These are phyloP conservation scores for Oldenlandia corymbosa DNA, from an alignment of 257 asterid genomes.

Conservation along the genomic window DNA sequence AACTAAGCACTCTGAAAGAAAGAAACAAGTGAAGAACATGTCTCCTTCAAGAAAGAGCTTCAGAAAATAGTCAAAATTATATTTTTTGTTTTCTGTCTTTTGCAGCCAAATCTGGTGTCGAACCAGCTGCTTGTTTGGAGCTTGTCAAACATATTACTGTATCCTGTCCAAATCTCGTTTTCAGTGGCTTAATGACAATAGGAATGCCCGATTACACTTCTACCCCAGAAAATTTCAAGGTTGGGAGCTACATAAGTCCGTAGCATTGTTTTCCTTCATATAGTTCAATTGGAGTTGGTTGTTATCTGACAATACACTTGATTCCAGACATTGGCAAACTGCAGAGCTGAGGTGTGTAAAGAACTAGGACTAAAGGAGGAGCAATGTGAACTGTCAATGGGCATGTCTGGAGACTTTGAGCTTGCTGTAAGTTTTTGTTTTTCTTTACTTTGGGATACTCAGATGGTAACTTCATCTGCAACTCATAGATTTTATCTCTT, in stretches of 20 bases:
- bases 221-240: constrained; percentile 98
- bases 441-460: not conserved
- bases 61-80: not conserved
- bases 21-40: not conserved
- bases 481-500: not conserved
- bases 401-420: constrained; percentile 98
- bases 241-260: constrained; percentile 14
- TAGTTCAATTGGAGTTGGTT: not conserved
- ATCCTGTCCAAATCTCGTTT: constrained; percentile 79
- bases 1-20: not conserved
- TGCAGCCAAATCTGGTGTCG: constrained; percentile 90
- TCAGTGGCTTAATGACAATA: constrained; percentile 91
- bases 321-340: constrained; percentile 63
- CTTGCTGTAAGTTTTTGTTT: constrained; percentile 69
- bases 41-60: not conserved
- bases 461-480: not conserved
- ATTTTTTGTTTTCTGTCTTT: constrained; percentile 7
- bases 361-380: constrained; percentile 68
- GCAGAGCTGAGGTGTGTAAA: constrained; percentile 76
- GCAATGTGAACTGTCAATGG: constrained; percentile 86
- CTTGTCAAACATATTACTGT: constrained; percentile 58
- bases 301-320: constrained; percentile 15
- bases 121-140: constrained; percentile 63
- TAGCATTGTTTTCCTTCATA: not conserved
- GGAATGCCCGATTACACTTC: constrained; percentile 97